Percentiles rank a stretch among this genome's conserved stretches.
phyloP scores from a whole-genome alignment of 139 green algal genomes.

The Nannochloris sp. region DNA sequence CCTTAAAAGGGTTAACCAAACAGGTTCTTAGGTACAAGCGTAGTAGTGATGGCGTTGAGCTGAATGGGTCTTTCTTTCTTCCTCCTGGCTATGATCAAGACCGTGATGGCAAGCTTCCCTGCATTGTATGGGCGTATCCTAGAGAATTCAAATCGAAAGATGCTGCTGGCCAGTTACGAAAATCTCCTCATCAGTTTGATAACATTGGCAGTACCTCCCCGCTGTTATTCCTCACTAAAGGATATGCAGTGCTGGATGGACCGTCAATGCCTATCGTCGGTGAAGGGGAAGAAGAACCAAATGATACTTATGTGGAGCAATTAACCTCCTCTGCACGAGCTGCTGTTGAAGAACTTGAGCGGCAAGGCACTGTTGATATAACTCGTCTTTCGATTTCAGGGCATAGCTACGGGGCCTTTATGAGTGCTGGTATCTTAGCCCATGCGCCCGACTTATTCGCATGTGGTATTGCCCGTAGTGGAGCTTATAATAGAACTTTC shows the following conservation, averaged over 20 bases:
- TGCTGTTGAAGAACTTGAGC: slow-evolving; percentile 70
- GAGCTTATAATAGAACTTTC: slow-evolving; percentile 90
- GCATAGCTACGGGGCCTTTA: slow-evolving; percentile 89
- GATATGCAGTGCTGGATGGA: slow-evolving; percentile 91
- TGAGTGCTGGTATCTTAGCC: slow-evolving; percentile 80
- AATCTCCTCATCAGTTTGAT: slow-evolving; percentile 78
- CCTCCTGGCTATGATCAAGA: slow-evolving; percentile 73
- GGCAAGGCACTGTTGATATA: slow-evolving; percentile 68
- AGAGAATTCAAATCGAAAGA: slow-evolving; percentile 88
- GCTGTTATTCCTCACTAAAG: slow-evolving; percentile 79
- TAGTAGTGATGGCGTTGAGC: slow-evolving; percentile 74
- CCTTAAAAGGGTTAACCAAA: slow-evolving; percentile 71
- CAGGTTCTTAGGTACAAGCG: slow-evolving; percentile 86
- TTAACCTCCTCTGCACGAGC: slow-evolving; percentile 62
- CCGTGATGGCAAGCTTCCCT: slow-evolving; percentile 77
- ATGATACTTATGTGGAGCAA: slow-evolving; percentile 97
- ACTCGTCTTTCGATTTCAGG: slow-evolving; percentile 77
- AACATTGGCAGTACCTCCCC: slow-evolving; percentile 73
- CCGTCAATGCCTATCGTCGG: slow-evolving; percentile 82
- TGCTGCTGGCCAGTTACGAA: slow-evolving; percentile 83
- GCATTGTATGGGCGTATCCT: slow-evolving; percentile 93
- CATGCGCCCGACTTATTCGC: slow-evolving; percentile 85
- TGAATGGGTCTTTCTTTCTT: slow-evolving; percentile 92
- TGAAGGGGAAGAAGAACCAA: slow-evolving; percentile 82
- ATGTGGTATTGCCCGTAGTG: slow-evolving; percentile 74